These are phyloP conservation scores for Ogataea nitratoaversa DNA, from an alignment of 805 yeast genomes.

Conservation along the genomic window DNA sequence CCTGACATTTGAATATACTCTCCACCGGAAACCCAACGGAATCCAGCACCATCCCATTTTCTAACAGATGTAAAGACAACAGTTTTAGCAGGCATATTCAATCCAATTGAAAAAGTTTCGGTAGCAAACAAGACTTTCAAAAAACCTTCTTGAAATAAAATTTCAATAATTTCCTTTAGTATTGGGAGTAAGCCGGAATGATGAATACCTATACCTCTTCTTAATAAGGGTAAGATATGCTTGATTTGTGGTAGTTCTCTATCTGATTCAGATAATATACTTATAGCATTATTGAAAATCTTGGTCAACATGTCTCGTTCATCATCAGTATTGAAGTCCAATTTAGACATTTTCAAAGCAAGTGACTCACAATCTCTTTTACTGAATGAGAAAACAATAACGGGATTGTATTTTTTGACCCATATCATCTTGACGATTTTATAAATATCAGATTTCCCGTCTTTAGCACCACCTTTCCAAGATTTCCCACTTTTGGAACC, in stretches of 20 bases:
- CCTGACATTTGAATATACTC: constrained; percentile 96
- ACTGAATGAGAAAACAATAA: constrained; percentile 96
- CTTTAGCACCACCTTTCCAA: constrained; percentile 77
- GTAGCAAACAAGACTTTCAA: constrained; percentile 94
- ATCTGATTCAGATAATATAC: constrained; percentile 83
- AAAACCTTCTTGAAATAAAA: constrained; percentile 94
- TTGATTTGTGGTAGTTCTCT: constrained; percentile 92
- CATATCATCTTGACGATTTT: constrained; percentile 98
- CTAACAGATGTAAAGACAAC: constrained; percentile 97
- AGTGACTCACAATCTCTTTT: constrained; percentile 94
- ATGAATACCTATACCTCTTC: constrained; percentile 97
- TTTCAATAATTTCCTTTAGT: constrained; percentile 91
- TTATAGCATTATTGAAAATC: constrained; percentile 87
- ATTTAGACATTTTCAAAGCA: constrained; percentile 92
- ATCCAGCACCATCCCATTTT: constrained; percentile 96
- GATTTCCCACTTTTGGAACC: constrained; percentile 62
- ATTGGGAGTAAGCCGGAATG: constrained; percentile 94
- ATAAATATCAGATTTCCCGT: constrained; percentile 74
- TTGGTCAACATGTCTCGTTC: constrained; percentile 89
- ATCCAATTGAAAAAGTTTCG: constrained; percentile 96
- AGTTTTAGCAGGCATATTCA: constrained; percentile 99
- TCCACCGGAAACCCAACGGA: constrained; percentile 99
- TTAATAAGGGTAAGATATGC: constrained; percentile 80
- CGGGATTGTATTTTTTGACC: constrained; percentile 94
- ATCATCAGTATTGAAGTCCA: constrained; percentile 90